Conservation (phyloP, 2,329 filamentous ascomycete genomes). For the Diaporthe citrichinensis region DNA sequence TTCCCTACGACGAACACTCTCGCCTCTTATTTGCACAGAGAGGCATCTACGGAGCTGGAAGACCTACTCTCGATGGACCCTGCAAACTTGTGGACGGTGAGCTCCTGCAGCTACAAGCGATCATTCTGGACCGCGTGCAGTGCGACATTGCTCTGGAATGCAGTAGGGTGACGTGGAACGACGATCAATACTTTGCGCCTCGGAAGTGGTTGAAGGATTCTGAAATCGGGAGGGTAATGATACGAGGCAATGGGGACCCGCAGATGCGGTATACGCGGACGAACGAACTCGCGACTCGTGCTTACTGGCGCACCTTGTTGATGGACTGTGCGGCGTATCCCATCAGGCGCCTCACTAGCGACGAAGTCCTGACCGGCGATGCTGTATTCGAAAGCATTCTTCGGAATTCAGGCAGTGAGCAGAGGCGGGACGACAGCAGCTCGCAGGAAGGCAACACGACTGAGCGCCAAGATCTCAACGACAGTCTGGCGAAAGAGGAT, state of each 20-base stretch:
- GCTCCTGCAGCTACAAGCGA: not conserved
- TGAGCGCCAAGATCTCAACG: not conserved
- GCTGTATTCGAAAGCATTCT: not conserved
- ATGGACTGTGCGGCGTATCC: not conserved
- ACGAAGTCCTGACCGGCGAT: not conserved
- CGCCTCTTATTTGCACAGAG: no score
- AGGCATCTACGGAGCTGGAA: not conserved
- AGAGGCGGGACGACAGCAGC: not conserved
- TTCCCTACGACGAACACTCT: no score
- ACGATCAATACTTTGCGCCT: not conserved
- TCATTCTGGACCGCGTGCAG: not conserved
- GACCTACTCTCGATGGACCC: no score
- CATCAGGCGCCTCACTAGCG: not conserved
- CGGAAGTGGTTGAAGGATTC: not conserved
- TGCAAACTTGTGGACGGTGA: no score
- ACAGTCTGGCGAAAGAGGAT: not conserved
- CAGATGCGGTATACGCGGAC: not conserved
- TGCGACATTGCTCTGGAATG: not conserved
- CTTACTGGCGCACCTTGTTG: not conserved
- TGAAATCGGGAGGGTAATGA: not conserved
- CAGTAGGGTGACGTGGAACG: not conserved
- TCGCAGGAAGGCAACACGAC: not conserved
- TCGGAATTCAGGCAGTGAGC: not conserved
- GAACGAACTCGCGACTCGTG: not conserved
- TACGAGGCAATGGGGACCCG: not conserved